Conservation (phyloP, 306 rosid genomes). For the Astragalus glycyphyllos region DNA sequence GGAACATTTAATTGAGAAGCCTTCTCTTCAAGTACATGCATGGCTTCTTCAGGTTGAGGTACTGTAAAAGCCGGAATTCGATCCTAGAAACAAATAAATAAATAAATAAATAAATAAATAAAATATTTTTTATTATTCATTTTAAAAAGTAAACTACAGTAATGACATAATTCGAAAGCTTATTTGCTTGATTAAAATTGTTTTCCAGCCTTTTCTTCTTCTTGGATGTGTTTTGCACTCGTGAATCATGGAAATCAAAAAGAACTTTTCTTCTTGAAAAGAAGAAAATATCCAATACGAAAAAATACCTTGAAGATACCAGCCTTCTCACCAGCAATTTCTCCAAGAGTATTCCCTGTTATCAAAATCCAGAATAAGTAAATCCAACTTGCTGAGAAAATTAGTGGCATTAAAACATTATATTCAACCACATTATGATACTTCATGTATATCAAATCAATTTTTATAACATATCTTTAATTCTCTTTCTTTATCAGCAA, state of each 20-base stretch:
- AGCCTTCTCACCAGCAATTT: constrained; percentile 98
- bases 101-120: constrained; percentile 11
- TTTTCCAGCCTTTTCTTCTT: no score
- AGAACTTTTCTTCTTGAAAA: neutral
- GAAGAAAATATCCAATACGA: constrained; percentile 9
- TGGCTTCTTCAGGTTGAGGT: constrained; percentile 95
- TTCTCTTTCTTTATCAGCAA: no score
- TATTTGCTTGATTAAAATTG: no score
- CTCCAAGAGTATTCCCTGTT: constrained; percentile 86
- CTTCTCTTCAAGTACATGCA: constrained; percentile 83
- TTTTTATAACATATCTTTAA: neutral
- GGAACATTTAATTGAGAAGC: constrained; percentile 79
- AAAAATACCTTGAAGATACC: constrained; percentile 88
- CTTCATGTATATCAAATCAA: constrained; percentile 14
- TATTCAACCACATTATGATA: constrained; percentile 32
- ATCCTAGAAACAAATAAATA: constrained; percentile 51
- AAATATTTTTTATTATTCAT: neutral
- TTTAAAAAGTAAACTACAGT: no score
- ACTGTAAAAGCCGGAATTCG: constrained; percentile 87
- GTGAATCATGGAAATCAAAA: neutral
- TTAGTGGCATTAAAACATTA: constrained; percentile 31
- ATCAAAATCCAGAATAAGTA: constrained; percentile 43
- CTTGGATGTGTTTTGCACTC: no score
- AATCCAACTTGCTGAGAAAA: constrained; percentile 21
- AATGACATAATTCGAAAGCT: no score